Base-by-base conservation (phyloP, 2,329 filamentous ascomycete genomes). In the Botrytis elliptica region DNA sequence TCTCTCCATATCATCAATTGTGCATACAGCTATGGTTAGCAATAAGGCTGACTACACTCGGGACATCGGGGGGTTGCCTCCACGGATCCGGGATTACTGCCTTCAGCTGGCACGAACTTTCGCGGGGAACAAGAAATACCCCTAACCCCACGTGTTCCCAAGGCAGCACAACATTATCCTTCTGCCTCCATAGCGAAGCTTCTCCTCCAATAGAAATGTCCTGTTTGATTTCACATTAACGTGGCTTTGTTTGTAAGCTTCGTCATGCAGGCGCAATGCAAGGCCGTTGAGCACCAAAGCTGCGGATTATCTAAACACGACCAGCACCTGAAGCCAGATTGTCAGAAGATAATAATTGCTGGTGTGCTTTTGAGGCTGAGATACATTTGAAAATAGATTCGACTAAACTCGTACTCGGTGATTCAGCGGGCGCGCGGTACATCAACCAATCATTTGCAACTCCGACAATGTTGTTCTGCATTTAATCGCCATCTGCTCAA, bases 11-110 rank as follows among this genome's bases (percentile, higher is more conserved):
- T 20, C 66, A 25, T 42, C 49, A 69, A 3, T 33, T 33, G 57
- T 57, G 66, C 66, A 69, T 69, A 42, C 44, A 16, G 49, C 38
- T 42, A 69, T 42, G 36, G 18, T 57, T 69, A 59, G 55, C 16
- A 69, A 18, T 18, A n/a, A 69, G 66, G 38, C 49, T 69, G 36
- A 57, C 9, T 42, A n/a, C 36, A 55, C 36, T 68, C 42, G 4
- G 36, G 36, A 36, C 14, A 52, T n/a, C 25, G 42, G 10, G 49
- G 68, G 33, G 22, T 69, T 52, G 40, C 46, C 70, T 67, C 71
- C 52, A 49, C 29, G 42, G n/a, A 40, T 42, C 20, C 29, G 40
- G 63, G 52, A 52, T 55, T 14, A 33, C 40, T 44, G 40, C 33
- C 38, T 62, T 22, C 40, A 69, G 49, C 49, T 57, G 49, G 38